phyloP scores from a whole-genome alignment of 371 early-diverging fungal genomes.

The Mucor indicus region DNA sequence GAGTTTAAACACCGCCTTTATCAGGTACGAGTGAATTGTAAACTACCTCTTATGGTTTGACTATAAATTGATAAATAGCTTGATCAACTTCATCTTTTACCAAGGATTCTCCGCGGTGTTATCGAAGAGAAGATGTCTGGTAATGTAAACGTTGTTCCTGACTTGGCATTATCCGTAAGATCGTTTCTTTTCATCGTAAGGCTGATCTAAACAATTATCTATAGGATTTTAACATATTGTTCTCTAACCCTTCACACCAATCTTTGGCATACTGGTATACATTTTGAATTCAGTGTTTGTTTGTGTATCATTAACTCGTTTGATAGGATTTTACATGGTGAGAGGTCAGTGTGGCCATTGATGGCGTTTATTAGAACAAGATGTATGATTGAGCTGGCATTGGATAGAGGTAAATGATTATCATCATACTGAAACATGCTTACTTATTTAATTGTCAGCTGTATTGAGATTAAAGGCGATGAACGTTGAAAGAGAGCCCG shows the following conservation, averaged over 20 bases:
- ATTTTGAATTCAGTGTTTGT: neutral
- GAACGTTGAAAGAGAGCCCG: constrained; percentile 34
- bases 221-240: constrained; percentile 68
- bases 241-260: constrained; percentile 73
- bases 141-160: constrained; percentile 65
- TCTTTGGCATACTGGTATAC: constrained; percentile 67
- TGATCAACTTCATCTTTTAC: constrained; percentile 58
- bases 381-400: constrained; percentile 72
- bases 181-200: neutral
- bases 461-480: constrained; percentile 36
- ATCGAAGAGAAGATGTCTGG: constrained; percentile 67
- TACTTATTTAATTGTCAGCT: constrained; percentile 28
- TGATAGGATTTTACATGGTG: constrained; percentile 77
- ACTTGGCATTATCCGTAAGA: constrained; percentile 43
- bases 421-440: neutral
- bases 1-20: constrained; percentile 62
- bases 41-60: neutral
- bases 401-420: constrained; percentile 52
- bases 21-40: constrained; percentile 36
- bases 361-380: constrained; percentile 69
- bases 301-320: neutral
- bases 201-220: neutral
- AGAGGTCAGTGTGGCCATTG: constrained; percentile 82
- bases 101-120: constrained; percentile 51
- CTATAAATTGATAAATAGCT: constrained; percentile 26